Percentiles rank a stretch among this genome's conserved stretches.
These are phyloP conservation scores for Sergeia podlipaevii DNA, from an alignment of 208 protist genomes.

Conservation along the genomic window DNA sequence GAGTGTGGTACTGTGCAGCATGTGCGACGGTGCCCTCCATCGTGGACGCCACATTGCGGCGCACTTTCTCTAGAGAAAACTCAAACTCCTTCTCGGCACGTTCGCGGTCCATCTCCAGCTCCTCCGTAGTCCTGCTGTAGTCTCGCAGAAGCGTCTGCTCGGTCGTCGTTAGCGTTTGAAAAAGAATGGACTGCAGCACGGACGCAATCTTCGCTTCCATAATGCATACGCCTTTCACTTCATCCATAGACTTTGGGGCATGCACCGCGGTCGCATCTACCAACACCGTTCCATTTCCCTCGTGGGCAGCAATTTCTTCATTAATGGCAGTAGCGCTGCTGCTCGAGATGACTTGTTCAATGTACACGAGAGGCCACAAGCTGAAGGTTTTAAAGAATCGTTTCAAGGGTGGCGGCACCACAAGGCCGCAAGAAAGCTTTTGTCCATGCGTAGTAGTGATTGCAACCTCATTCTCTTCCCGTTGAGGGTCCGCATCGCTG, in stretches of 20 bases:
- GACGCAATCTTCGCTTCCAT: slow-evolving; percentile 53
- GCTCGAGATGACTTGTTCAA: slow-evolving; percentile 24
- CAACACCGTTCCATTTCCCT: background rate
- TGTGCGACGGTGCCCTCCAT: slow-evolving; percentile 74
- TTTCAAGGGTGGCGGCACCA: slow-evolving; percentile 54
- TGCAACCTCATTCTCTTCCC: slow-evolving; percentile 2
- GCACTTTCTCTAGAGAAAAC: slow-evolving; percentile 50
- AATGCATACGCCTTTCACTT: slow-evolving; percentile 60
- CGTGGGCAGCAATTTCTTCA: too few species aligned
- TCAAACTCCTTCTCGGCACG: slow-evolving; percentile 62
- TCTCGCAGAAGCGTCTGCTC: slow-evolving; percentile 66
- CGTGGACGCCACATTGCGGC: slow-evolving; percentile 36
- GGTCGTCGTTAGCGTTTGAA: slow-evolving; percentile 57
- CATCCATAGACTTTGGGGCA: slow-evolving; percentile 27
- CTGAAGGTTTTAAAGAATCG: slow-evolving; percentile 66
- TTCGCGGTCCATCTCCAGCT: slow-evolving; percentile 63
- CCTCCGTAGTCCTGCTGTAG: slow-evolving; percentile 78
- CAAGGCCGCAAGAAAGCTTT: slow-evolving; percentile 42
- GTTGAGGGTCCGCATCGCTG: background rate
- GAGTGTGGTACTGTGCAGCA: slow-evolving; percentile 64
- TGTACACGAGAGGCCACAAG: slow-evolving; percentile 61
- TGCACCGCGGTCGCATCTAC: slow-evolving; percentile 1
- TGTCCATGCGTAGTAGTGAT: slow-evolving; percentile 16
- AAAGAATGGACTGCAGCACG: slow-evolving; percentile 70
- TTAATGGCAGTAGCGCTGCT: background rate